Base-by-base conservation (phyloP, 306 rosid genomes). In the Pyrus communis region DNA sequence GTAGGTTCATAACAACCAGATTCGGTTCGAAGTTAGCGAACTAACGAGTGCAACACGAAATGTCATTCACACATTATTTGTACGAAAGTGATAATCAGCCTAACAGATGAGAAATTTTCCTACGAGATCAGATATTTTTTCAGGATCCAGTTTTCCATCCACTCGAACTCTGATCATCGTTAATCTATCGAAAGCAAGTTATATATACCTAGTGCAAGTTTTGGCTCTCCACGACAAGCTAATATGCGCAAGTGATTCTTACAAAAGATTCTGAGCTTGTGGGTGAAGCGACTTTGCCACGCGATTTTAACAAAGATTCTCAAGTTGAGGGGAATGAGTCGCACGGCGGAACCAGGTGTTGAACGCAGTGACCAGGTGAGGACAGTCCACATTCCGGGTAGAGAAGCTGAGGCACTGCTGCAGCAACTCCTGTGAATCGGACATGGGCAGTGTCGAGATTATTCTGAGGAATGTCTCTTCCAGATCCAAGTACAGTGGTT, bases 281-380 rank as follows among this genome's bases (percentile, higher is more conserved):
- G 82, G 75, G n/a, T 88, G 85, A 28, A 38, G 83, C 3, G 21
- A 15, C 18, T 51, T 19, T 51, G 55, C 55, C 38, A 75, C 11
- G 67, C 7, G 28, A 25, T 71, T 82, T 83, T 69, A 82, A 58
- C 22, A 63, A 23, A 51, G 71, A 66, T 71, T 61, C 73, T 78
- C 87, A 12, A 79, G 75, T 72, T 73, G 88, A 1, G 82, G 75
- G 23, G 90, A 85, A 28, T 45, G 85, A 2, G 87, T 84, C 14
- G 96, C 93, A 21, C 97, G 98, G 40, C 93, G 90, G 85, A 95
- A 95, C 98, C 98, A 95, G 75, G 93, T 95, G 80, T 95, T 84
- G 86, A 95, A 95, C 2, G 97, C 98, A 2, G 75, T 81, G 23
- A 92, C 83, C 83, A 95, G 82, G 86, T 95, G 98, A 46, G 92